Evolutionary conservation across 768 basidiomycete species (phyloP).

Genomic region (Fomitopsis pulvina): DNA sequence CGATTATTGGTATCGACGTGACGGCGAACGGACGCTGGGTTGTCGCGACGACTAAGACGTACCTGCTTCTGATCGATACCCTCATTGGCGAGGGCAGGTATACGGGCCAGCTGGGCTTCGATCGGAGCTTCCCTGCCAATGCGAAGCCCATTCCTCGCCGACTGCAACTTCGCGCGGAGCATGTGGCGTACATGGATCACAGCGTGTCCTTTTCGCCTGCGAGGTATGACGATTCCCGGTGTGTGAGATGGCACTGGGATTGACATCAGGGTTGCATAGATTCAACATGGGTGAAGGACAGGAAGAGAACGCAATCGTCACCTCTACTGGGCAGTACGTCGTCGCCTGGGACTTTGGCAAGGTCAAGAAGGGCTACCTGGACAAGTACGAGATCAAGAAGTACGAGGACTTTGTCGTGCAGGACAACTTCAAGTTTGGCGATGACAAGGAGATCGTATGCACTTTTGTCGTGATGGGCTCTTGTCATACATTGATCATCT

Average conservation of each 20-base stretch:
- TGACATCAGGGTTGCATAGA: constrained; percentile 32
- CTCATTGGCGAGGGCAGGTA: constrained; percentile 89
- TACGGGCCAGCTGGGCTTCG: constrained; percentile 80
- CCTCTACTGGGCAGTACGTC: constrained; percentile 86
- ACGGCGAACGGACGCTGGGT: constrained; percentile 92
- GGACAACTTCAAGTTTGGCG: constrained; percentile 96
- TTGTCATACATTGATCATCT: not conserved
- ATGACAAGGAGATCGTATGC: constrained; percentile 87
- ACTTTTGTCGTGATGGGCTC: not conserved
- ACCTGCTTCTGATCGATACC: constrained; percentile 90
- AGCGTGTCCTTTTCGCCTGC: constrained; percentile 88
- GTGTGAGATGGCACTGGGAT: not conserved
- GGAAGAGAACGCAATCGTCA: constrained; percentile 92
- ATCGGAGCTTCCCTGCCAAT: constrained; percentile 90
- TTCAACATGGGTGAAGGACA: constrained; percentile 90
- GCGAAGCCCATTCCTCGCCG: constrained; percentile 89
- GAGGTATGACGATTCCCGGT: constrained; percentile 39
- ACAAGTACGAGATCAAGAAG: constrained; percentile 95
- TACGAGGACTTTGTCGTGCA: constrained; percentile 94
- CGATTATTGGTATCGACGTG: constrained; percentile 91
- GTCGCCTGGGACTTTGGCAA: constrained; percentile 97
- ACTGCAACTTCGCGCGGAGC: constrained; percentile 83
- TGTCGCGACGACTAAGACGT: constrained; percentile 92
- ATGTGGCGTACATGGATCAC: constrained; percentile 90
- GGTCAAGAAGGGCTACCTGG: constrained; percentile 86